Conservation (phyloP, 176 grass and related monocot genomes). For the Aegilops umbellulata region DNA sequence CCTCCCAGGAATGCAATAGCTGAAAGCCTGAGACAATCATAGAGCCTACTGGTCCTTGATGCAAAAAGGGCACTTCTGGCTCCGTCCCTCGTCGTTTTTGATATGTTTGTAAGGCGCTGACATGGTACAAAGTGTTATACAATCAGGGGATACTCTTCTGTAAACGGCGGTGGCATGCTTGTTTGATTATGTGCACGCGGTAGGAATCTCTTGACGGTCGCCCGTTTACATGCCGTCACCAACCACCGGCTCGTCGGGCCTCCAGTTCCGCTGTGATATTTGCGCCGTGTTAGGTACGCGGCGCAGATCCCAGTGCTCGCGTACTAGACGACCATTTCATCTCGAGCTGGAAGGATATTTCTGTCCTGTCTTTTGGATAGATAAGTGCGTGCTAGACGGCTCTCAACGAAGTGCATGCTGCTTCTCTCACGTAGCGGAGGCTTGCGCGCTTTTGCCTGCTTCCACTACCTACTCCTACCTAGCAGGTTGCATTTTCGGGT, state of each 20-base stretch:
- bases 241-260: neutral
- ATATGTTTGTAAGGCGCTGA: neutral
- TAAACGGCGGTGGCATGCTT: slow-evolving; percentile 5
- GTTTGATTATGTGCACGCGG: neutral
- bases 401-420: neutral
- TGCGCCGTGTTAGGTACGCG: neutral
- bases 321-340: neutral
- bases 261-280: neutral
- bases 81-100: neutral
- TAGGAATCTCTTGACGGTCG: neutral
- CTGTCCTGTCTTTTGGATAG: neutral
- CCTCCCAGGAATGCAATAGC: neutral
- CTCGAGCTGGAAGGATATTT: neutral
- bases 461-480: too few species aligned
- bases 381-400: neutral
- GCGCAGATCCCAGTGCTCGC: neutral
- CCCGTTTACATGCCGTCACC: neutral
- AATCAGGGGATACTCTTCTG: neutral
- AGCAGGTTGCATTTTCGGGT: neutral
- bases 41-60: neutral
- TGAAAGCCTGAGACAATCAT: neutral
- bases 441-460: neutral
- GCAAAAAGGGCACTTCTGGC: neutral
- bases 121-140: neutral
- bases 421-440: neutral